Percentiles rank a stretch among this genome's conserved stretches.
Conservation (phyloP, 2,329 filamentous ascomycete genomes). For the Phaeosphaeria sp. region DNA sequence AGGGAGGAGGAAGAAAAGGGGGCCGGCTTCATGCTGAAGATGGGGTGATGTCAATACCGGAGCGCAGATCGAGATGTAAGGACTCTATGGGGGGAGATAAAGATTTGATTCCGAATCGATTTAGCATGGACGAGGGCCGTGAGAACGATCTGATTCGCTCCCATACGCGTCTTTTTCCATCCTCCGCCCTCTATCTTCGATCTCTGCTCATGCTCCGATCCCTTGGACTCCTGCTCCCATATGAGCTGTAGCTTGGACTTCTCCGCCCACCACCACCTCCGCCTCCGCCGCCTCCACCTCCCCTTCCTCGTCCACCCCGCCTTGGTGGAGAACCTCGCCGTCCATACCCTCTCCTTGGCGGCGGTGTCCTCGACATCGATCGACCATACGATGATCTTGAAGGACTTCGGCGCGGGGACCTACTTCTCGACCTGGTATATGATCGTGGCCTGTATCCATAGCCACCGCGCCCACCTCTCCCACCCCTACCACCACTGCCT, state of each 20-base stretch:
- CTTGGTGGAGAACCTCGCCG: constrained; percentile 41
- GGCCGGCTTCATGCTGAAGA: constrained; percentile 53
- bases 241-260: constrained; percentile 69
- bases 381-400: constrained; percentile 51
- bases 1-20: constrained; percentile 56
- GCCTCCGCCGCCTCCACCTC: constrained; percentile 51
- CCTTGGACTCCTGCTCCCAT: constrained; percentile 59
- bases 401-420: constrained; percentile 50
- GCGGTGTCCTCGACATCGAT: constrained; percentile 44
- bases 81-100: too few relatives aligned
- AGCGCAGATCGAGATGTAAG: too few relatives aligned
- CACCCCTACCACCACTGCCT: constrained; percentile 40
- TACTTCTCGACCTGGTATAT: constrained; percentile 48
- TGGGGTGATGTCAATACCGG: too few relatives aligned
- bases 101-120: too few relatives aligned
- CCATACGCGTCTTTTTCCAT: background rate
- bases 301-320: constrained; percentile 59
- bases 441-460: constrained; percentile 36
- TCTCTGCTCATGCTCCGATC: constrained; percentile 55
- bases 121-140: too few relatives aligned
- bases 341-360: constrained; percentile 57
- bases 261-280: constrained; percentile 54
- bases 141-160: background rate
- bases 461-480: constrained; percentile 35
- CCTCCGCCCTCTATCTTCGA: constrained; percentile 15